Evolutionary conservation across 805 yeast genomes (phyloP), one percentile per base, ranked within the genome.

Genomic region (Wickerhamiella dianesei): DNA sequence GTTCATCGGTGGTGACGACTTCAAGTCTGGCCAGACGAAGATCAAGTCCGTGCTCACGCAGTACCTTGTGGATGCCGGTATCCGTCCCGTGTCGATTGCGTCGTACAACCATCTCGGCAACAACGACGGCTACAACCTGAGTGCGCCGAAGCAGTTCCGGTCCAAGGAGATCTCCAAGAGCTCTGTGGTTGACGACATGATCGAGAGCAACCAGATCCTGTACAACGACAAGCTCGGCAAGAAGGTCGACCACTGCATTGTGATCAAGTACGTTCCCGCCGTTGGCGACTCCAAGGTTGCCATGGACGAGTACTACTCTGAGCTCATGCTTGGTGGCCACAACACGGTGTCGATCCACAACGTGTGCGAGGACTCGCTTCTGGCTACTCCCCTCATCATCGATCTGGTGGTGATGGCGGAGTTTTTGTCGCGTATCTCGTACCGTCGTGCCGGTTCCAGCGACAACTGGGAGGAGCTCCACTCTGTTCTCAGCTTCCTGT

Each of bases 261-360:
- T 88, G 51, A 88, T 88, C 72, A 88, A 88, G 70, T 87, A 88
- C 66, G 69, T 89, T 63, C 82, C 84, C 48, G 96, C 96, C 6
- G 96, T 88, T 43, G 95, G 95, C 36, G 97, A 88, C 67, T 80
- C 92, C 54, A 88, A 88, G 72, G 95, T 88, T 53, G 97, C 97
- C 45, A 89, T 88, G 96, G 97, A 88, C 66, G 96, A 89, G 70
- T 88, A 88, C 70, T 86, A 89, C 71, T 82, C 94, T 48, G 96
- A 88, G 68, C 78, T 88, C 62, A 89, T 88, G 96, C 75, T 88
- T 58, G 97, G 97, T 51, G 97, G 97, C 41, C 96, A 88, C 70
- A 89, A 88, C 71, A 82, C 92, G 63, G 82, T 88, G 56, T 79
- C 94, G 43, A 82, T 89, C 61, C 95, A 88, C 69, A 88, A 89